Percentiles rank a stretch among this genome's conserved stretches.
Evolutionary conservation across 768 basidiomycete species (phyloP).

Genomic region (Brasilioporus rufonigricans): DNA sequence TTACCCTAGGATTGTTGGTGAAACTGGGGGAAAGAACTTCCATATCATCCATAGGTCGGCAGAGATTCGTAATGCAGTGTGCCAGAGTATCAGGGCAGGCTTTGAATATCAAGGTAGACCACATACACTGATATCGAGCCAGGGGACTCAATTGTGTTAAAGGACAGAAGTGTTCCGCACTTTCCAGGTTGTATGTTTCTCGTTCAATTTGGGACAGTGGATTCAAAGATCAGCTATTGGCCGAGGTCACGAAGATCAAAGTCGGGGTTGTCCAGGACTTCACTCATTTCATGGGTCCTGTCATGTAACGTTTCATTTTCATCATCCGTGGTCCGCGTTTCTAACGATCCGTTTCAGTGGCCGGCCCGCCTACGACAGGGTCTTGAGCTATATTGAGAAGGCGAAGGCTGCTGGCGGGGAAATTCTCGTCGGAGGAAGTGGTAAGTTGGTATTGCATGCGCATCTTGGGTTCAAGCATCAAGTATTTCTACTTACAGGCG

Average conservation of each 20-base stretch:
- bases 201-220: slow-evolving; percentile 78
- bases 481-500: slow-evolving; percentile 42
- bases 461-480: not conserved
- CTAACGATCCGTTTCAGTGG: slow-evolving; percentile 45
- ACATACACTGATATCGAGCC: not conserved
- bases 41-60: slow-evolving; percentile 89
- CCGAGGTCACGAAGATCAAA: slow-evolving; percentile 79
- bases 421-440: slow-evolving; percentile 80
- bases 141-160: not conserved
- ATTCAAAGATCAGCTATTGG: slow-evolving; percentile 78
- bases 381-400: slow-evolving; percentile 76
- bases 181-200: slow-evolving; percentile 91
- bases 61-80: slow-evolving; percentile 84
- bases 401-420: slow-evolving; percentile 90
- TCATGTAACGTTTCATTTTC: slow-evolving; percentile 59
- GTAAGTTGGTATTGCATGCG: slow-evolving; percentile 36
- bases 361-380: slow-evolving; percentile 85
- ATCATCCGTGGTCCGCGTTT: not conserved
- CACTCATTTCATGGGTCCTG: slow-evolving; percentile 90
- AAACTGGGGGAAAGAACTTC: slow-evolving; percentile 99
- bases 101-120: slow-evolving; percentile 91
- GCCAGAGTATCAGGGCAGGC: slow-evolving; percentile 82
- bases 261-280: slow-evolving; percentile 78
- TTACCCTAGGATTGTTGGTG: slow-evolving; percentile 95
- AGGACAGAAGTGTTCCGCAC: slow-evolving; percentile 97